phyloP scores from a whole-genome alignment of 352 stramenopile species.

The Phytophthora pinifolia region DNA sequence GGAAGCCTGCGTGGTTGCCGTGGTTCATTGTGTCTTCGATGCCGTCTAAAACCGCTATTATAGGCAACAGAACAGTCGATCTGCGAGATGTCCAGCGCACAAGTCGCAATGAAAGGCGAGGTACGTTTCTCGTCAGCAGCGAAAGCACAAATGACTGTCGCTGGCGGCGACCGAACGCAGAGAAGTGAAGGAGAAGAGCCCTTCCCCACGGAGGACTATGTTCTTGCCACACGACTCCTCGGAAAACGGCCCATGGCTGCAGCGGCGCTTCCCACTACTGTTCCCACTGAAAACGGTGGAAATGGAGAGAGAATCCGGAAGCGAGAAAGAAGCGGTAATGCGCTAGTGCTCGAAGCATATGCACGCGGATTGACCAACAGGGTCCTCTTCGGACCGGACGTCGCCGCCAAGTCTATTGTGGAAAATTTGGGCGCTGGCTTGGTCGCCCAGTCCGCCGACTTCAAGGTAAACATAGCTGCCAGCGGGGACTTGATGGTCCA shows the following conservation, averaged over 20 bases:
- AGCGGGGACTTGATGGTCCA: no score
- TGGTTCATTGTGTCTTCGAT: slow-evolving; percentile 25
- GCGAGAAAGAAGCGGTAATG: neutral
- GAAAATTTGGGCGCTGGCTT: slow-evolving; percentile 11
- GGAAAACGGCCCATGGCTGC: slow-evolving; percentile 22
- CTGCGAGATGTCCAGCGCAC: slow-evolving; percentile 24
- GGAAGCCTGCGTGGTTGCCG: slow-evolving; percentile 41
- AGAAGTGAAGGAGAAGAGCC: neutral
- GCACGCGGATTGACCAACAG: slow-evolving; percentile 13
- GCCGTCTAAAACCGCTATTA: no score
- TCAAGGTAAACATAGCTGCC: slow-evolving; percentile 17
- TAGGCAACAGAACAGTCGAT: neutral
- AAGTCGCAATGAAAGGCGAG: slow-evolving; percentile 26
- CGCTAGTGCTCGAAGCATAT: no score
- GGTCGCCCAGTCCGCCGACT: slow-evolving; percentile 22
- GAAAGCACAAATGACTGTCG: slow-evolving; percentile 9
- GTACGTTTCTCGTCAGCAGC: slow-evolving; percentile 14
- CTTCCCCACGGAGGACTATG: slow-evolving; percentile 17
- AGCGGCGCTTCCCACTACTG: slow-evolving; percentile 11
- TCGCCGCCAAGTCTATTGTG: slow-evolving; percentile 7
- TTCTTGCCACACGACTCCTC: slow-evolving; percentile 12
- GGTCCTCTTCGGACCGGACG: slow-evolving; percentile 4
- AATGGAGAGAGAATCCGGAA: slow-evolving; percentile 1
- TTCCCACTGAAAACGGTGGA: slow-evolving; percentile 2
- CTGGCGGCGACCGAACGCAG: slow-evolving; percentile 12